These are phyloP conservation scores for Cyberlindnera maritima DNA, from an alignment of 805 yeast species.

Conservation along the genomic window DNA sequence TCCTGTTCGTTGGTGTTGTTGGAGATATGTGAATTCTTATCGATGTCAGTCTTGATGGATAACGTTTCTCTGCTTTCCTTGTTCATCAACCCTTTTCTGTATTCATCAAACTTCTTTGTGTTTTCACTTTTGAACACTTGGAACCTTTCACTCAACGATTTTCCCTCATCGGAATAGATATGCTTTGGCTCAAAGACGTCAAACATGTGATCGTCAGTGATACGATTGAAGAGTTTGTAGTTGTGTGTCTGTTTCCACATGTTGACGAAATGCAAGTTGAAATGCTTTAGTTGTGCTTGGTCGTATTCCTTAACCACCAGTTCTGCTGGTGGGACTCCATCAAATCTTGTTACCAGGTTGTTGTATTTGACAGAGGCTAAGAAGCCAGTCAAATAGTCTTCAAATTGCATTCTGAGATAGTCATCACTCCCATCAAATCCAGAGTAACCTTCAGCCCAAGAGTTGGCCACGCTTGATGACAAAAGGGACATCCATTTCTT, in stretches of 20 bases:
- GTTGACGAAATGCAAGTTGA: slow-evolving; percentile 43
- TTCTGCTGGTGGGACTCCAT: slow-evolving; percentile 34
- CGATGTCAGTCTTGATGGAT: slow-evolving; percentile 3
- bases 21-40: not conserved
- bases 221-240: slow-evolving; percentile 48
- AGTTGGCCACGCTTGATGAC: slow-evolving; percentile 38
- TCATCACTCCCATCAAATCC: slow-evolving; percentile 79
- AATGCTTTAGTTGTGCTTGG: slow-evolving; percentile 37
- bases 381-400: slow-evolving; percentile 81
- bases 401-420: slow-evolving; percentile 81
- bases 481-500: slow-evolving; percentile 71
- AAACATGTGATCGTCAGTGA: slow-evolving; percentile 69
- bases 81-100: slow-evolving; percentile 12
- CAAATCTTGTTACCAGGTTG: slow-evolving; percentile 45
- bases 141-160: slow-evolving; percentile 25
- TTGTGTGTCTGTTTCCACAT: slow-evolving; percentile 56
- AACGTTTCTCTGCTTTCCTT: slow-evolving; percentile 7
- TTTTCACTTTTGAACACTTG: slow-evolving; percentile 33
- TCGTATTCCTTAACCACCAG: slow-evolving; percentile 29
- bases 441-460: slow-evolving; percentile 35
- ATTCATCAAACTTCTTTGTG: slow-evolving; percentile 25
- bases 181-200: slow-evolving; percentile 54
- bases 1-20: not conserved
- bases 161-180: slow-evolving; percentile 25
- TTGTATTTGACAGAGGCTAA: slow-evolving; percentile 70